phyloP scores from a whole-genome alignment of 495 filamentous ascomycete genomes.

The Penicillium tannophilum region DNA sequence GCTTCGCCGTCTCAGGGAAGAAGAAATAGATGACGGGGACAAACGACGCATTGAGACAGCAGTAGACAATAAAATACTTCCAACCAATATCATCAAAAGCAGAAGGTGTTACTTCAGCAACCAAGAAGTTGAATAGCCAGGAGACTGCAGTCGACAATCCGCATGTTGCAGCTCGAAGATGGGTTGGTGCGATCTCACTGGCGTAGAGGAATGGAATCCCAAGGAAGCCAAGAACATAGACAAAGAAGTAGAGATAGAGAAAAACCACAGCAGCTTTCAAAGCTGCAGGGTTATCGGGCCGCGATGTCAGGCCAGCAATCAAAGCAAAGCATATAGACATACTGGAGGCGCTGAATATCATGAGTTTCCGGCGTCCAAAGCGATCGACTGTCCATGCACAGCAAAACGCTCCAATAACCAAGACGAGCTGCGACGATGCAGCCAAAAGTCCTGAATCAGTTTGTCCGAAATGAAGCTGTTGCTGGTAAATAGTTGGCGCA shows the following conservation, averaged over 20 bases:
- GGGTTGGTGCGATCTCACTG: conserved; percentile 32
- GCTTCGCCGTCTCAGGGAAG: conserved; percentile 33
- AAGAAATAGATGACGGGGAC: conserved; percentile 36
- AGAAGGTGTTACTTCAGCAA: conserved; percentile 38
- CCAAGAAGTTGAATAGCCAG: conserved; percentile 29
- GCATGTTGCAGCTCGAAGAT: conserved; percentile 24
- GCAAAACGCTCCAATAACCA: conserved; percentile 29
- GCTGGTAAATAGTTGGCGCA: conserved; percentile 28
- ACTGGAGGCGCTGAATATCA: conserved; percentile 40
- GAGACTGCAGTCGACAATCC: conserved; percentile 25
- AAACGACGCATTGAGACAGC: conserved; percentile 32
- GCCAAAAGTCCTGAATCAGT: conserved; percentile 25
- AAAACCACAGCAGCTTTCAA: conserved; percentile 39
- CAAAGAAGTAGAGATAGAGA: conserved; percentile 50
- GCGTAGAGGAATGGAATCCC: conserved; percentile 51
- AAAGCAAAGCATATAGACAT: conserved; percentile 44
- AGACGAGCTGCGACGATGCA: conserved; percentile 22
- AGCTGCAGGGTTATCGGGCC: conserved; percentile 2
- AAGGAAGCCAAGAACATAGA: conserved; percentile 53
- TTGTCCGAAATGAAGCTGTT: conserved; percentile 23
- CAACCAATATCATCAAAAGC: conserved; percentile 32
- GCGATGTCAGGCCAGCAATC: conserved; percentile 25
- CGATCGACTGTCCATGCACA: conserved; percentile 29
- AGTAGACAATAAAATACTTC: conserved; percentile 38
- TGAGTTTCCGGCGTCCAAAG: conserved; percentile 35